A percentile compares a stretch with the other conserved stretches of the same genome.
These are phyloP conservation scores for Pythium guiyangense DNA, from an alignment of 352 stramenopile species.

Conservation along the genomic window DNA sequence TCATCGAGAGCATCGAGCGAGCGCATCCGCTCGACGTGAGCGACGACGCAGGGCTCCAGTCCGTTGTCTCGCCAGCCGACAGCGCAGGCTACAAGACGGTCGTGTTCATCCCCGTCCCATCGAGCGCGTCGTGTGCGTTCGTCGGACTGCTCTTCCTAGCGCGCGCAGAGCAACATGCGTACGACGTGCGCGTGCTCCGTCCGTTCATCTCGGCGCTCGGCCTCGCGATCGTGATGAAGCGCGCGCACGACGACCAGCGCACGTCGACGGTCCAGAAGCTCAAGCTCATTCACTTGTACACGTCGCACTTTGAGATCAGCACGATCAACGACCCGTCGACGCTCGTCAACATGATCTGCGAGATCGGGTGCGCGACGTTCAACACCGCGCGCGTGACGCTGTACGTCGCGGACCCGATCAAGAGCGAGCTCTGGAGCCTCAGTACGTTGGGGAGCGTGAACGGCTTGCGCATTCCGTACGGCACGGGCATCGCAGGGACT, in stretches of 20 bases:
- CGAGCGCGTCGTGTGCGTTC: conserved; percentile 16
- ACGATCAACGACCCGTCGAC: conserved; percentile 66
- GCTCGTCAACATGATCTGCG: conserved; percentile 72
- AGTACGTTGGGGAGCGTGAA: conserved; percentile 68
- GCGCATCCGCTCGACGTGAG: conserved; percentile 35
- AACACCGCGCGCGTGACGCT: conserved; percentile 64
- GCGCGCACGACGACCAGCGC: conserved; percentile 54
- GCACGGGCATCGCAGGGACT: conserved; percentile 65
- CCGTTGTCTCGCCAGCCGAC: no score
- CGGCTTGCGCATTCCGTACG: conserved; percentile 68
- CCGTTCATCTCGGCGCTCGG: conserved; percentile 46
- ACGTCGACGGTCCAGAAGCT: conserved; percentile 60
- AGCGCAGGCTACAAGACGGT: no score
- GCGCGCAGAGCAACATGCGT: not conserved
- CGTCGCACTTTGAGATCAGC: conserved; percentile 59
- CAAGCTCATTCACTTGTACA: conserved; percentile 61
- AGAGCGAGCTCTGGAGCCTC: conserved; percentile 69
- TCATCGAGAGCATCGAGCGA: conserved; percentile 35
- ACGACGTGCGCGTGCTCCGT: conserved; percentile 26
- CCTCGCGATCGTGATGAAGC: conserved; percentile 39
- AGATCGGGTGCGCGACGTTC: conserved; percentile 63
- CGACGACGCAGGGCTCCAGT: conserved; percentile 22
- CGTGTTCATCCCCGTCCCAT: conserved; percentile 48
- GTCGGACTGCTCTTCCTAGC: conserved; percentile 11
- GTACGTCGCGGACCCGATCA: conserved; percentile 73